Evolutionary conservation across 2,329 filamentous ascomycete species (phyloP).

Genomic region (Colletotrichum navitas): DNA sequence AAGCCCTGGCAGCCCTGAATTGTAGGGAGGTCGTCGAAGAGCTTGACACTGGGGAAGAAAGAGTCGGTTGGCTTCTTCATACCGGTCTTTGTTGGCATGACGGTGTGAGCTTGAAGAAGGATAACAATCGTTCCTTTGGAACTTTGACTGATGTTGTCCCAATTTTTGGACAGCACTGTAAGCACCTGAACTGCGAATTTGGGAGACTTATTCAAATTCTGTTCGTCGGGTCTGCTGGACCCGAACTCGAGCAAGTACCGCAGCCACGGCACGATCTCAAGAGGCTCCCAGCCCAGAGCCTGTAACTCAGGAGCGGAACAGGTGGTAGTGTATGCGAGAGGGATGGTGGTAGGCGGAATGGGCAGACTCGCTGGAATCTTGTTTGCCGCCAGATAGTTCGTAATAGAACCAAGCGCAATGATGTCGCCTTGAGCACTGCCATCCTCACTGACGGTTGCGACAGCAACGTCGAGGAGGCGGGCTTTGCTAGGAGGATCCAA

Average conservation of each 20-base stretch:
- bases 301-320: constrained; percentile 78
- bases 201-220: constrained; percentile 78
- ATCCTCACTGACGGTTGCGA: constrained; percentile 75
- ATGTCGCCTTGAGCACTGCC: constrained; percentile 74
- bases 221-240: constrained; percentile 68
- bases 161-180: constrained; percentile 86
- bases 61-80: constrained; percentile 89
- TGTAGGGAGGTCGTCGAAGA: constrained; percentile 93
- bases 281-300: constrained; percentile 85
- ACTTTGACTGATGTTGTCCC: constrained; percentile 80
- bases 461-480: constrained; percentile 81
- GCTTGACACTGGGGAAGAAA: constrained; percentile 92
- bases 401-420: constrained; percentile 81
- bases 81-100: constrained; percentile 91
- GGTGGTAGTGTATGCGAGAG: constrained; percentile 82
- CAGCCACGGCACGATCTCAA: constrained; percentile 90
- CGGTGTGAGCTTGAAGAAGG: constrained; percentile 74
- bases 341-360: constrained; percentile 83
- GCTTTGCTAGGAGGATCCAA: constrained; percentile 77
- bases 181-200: constrained; percentile 84
- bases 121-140: constrained; percentile 75
- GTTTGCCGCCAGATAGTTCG: constrained; percentile 79
- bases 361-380: constrained; percentile 87
- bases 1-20: constrained; percentile 81
- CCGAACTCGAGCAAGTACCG: constrained; percentile 80